Evolutionary conservation across 2,329 filamentous ascomycete genomes (phyloP), one percentile per base, ranked within the genome.

Genomic region (Zymoseptoria crescenta): DNA sequence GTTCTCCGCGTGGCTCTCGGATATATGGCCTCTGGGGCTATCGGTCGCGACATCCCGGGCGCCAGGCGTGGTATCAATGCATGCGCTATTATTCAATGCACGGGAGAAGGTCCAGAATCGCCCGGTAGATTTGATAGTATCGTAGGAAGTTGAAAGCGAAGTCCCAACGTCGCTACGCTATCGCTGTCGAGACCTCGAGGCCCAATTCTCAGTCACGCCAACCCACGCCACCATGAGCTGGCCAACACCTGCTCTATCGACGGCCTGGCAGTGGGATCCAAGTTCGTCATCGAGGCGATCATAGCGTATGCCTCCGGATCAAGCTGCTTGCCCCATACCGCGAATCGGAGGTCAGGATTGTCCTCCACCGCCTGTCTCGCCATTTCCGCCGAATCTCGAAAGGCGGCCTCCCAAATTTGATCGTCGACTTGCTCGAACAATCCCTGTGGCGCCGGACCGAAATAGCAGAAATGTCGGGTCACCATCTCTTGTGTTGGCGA

Each of bases 221-320:
- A 16, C 20, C 13, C 19, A 21, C 20, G 24, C 70, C 72, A 74
- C 66, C 64, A 73, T 24, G 49, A 57, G 70, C 72, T 68, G 51
- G 52, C 60, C 62, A 75, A 59, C 30, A 75, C 69, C 59, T 75
- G 65, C 21, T 70, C 49, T 61, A 74, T 74, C 50, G 65, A 72
- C 60, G 60, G 61, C 63, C 72, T 68, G 60, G 69, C 68, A 48
- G 56, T 62, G n/a, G 70, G 73, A 55, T 75, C 68, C 28, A 63
- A 63, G 56, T 69, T 72, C 52, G 61, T 72, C 69, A 72, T 75
- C 60, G 63, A 62, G 62, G 67, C 68, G 66, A 76, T 69, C 69
- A 75, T 64, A 27, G 71, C 63, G 54, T 69, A 30, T 56, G 67
- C 70, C 55, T 21, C 60, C n/a, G 45, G 57, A 56, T 67, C 68